A percentile compares a stretch with the other conserved stretches of the same genome.
Evolutionary conservation across 495 filamentous ascomycete genomes (phyloP).

Genomic region (Cudoniella acicularis): DNA sequence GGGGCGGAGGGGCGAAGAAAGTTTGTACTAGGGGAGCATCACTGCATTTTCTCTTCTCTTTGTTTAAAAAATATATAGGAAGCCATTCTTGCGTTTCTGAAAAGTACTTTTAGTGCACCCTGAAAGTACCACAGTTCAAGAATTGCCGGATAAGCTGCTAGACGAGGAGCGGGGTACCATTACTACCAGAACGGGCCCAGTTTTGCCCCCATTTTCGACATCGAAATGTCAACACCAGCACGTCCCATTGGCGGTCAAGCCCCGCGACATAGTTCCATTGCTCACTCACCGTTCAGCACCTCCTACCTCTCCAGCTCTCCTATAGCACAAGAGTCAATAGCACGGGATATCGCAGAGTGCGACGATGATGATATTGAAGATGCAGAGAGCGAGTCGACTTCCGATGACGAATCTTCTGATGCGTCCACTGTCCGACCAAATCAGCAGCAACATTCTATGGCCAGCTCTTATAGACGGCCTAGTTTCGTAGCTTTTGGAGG

Average conservation of each 20-base stretch:
- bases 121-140: too few relatives aligned
- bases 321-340: constrained; percentile 65
- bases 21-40: too few relatives aligned
- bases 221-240: constrained; percentile 20
- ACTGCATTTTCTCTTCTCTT: too few relatives aligned
- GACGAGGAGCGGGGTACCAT: too few relatives aligned
- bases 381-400: constrained; percentile 23
- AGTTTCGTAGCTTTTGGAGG: constrained; percentile 61
- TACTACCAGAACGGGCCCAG: too few relatives aligned
- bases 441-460: constrained; percentile 49
- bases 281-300: constrained; percentile 26
- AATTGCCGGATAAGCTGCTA: too few relatives aligned
- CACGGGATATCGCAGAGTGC: constrained; percentile 53
- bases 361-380: constrained; percentile 39
- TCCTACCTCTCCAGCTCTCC: constrained; percentile 57
- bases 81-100: too few relatives aligned
- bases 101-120: background rate
- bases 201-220: background rate
- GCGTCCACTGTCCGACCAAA: constrained; percentile 44
- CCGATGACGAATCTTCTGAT: constrained; percentile 33
- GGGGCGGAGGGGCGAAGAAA: too few relatives aligned
- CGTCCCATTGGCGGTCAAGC: constrained; percentile 12
- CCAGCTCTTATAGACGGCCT: constrained; percentile 68
- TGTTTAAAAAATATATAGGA: too few relatives aligned
- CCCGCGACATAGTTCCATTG: constrained; percentile 13